Conservation (phyloP, 441 rosid genomes). For the Isatis lusitanica region DNA sequence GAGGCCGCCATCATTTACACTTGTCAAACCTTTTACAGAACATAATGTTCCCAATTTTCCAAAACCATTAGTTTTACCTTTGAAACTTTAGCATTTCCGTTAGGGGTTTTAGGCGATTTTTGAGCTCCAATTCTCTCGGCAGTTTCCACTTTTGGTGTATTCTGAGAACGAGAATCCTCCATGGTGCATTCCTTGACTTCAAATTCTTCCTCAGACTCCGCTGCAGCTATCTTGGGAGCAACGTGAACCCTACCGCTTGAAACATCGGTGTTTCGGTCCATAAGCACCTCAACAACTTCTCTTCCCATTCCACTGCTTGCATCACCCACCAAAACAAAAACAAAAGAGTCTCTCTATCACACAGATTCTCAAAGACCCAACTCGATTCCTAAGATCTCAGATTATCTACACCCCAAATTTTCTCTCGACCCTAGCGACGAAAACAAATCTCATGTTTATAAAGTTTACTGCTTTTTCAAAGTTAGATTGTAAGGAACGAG, state of each 20-base stretch:
- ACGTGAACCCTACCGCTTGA: conserved; percentile 46
- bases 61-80: conserved; percentile 24
- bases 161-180: conserved; percentile 48
- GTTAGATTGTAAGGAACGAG: neutral
- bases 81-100: conserved; percentile 17
- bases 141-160: conserved; percentile 28
- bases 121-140: conserved; percentile 38
- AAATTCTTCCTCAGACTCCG: conserved; percentile 53
- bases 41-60: conserved; percentile 3
- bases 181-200: conserved; percentile 62
- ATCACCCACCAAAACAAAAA: conserved; percentile 12
- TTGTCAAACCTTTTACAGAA: neutral
- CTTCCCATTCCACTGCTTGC: conserved; percentile 79
- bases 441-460: neutral
- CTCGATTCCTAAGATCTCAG: conserved; percentile 12
- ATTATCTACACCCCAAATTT: neutral
- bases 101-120: conserved; percentile 34
- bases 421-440: neutral
- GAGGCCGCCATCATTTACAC: neutral
- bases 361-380: neutral
- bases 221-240: conserved; percentile 55
- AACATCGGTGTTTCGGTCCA: conserved; percentile 61
- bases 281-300: conserved; percentile 55
- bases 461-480: conserved; percentile 6
- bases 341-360: neutral